A percentile compares a stretch with the other conserved stretches of the same genome.
Evolutionary conservation across 768 basidiomycete genomes (phyloP).

Genomic region (Lactarius evosmus): DNA sequence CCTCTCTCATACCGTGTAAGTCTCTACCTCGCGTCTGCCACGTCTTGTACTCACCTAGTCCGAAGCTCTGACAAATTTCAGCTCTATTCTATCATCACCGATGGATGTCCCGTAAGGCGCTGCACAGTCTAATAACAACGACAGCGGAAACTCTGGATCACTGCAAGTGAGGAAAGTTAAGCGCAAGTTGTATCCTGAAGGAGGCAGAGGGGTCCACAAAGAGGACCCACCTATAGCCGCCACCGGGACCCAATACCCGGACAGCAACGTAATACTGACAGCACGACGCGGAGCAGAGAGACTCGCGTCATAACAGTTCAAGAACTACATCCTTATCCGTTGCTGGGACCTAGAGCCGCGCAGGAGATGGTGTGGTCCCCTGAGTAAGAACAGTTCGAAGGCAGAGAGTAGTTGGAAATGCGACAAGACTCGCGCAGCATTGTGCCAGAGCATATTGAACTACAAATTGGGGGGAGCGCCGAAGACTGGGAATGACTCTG

Average conservation of each 20-base stretch:
- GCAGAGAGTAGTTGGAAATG: background rate
- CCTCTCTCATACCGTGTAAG: background rate
- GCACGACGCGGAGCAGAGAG: slow-evolving; percentile 1
- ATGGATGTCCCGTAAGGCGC: background rate
- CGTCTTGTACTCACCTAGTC: background rate
- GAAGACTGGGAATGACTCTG: background rate
- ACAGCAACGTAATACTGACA: no score
- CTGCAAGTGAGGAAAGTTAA: background rate
- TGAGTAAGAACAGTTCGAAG: background rate
- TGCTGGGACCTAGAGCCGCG: background rate
- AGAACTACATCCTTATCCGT: background rate
- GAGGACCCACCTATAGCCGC: background rate
- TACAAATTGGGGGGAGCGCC: background rate
- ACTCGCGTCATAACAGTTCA: background rate
- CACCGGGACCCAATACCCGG: background rate
- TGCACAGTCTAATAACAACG: background rate
- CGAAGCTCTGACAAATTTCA: background rate
- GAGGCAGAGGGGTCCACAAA: background rate
- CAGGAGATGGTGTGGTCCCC: background rate
- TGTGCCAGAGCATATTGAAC: no score
- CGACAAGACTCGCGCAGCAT: background rate
- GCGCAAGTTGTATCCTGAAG: background rate
- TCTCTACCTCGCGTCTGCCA: background rate
- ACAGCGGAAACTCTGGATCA: background rate
- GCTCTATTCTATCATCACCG: background rate